Percentiles rank a stretch among this genome's conserved stretches.
These are phyloP conservation scores for Mucor piriformis DNA, from an alignment of 371 early-diverging fungal species.

Conservation along the genomic window DNA sequence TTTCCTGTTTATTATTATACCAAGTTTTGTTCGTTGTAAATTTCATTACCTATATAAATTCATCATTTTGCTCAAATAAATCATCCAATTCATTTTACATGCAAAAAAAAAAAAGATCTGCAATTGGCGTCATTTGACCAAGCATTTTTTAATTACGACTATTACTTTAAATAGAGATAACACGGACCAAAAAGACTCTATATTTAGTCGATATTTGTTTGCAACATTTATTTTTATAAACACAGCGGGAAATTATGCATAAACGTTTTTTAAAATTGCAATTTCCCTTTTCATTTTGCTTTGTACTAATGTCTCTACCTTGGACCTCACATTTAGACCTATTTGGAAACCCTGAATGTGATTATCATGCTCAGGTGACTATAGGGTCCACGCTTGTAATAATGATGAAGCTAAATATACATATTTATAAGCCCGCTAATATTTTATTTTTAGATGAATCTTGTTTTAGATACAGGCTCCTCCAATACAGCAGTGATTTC, in stretches of 20 bases:
- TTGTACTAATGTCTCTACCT: background rate
- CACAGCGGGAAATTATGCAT: background rate
- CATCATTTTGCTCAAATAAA: constrained; percentile 1
- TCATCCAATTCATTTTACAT: background rate
- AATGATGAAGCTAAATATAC: background rate
- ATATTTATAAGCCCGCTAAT: background rate
- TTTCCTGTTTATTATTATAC: background rate
- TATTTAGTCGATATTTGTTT: no score
- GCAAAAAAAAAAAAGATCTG: background rate
- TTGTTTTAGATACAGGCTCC: constrained; percentile 14
- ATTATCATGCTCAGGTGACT: constrained; percentile 13
- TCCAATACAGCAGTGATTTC: constrained; percentile 12
- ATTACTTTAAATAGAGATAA: background rate
- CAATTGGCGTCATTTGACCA: background rate
- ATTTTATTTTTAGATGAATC: constrained; percentile 7
- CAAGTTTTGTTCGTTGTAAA: constrained; percentile 12
- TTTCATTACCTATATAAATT: constrained; percentile 4
- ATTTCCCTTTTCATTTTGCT: background rate
- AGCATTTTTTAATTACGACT: background rate
- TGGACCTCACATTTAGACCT: constrained; percentile 14
- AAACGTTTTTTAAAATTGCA: background rate
- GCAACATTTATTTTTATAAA: no score
- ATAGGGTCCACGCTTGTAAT: constrained; percentile 9
- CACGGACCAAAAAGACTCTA: no score
- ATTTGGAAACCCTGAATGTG: constrained; percentile 13